Base-by-base conservation (phyloP, 306 rosid genomes). In the Clitoria ternatea region DNA sequence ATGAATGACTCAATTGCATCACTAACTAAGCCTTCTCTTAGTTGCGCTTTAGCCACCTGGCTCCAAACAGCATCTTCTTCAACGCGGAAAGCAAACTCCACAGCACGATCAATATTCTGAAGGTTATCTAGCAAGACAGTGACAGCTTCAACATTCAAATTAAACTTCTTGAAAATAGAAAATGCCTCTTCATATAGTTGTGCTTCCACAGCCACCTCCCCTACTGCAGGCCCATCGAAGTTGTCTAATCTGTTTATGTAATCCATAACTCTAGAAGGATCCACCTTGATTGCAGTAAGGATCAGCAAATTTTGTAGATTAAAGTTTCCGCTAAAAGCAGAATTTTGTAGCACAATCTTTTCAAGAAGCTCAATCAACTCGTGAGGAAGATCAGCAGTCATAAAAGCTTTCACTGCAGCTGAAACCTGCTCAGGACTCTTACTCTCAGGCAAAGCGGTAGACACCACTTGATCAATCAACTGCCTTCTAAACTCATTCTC, bases 11-110 rank as follows among this genome's bases (percentile, higher is more conserved):
- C 98, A n/a, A 92, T 92, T 5, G 96, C 96, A 82, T 92, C 96
- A 40, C 98, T 90, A 53, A 92, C 98, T 57, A 92, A 77, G 19
- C 96, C 98, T 79, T 89, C 98, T 75, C 85, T 82, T 19, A 92
- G 85, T 73, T 92, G 98, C 17, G 96, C 96, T 87, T 90, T 92
- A 10, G 89, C 98, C 74, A 92, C 96, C 89, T 92, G 96, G 79
- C 96, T 92, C 98, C 98, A 92, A 72, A 92, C 98, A 61, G 96
- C 98, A 77, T 92, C 98, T 79, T 90, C 98, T 56, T 92, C 98
- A 63, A 90, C 98, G 26, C 98, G 87, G 81, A 87, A 92, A 24
- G 96, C 98, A 85, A 92, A 92, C 77, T 92, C 98, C 43, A 90
- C 96, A 66, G 95, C 98, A 20, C 96, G 88, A 77, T 89, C 98